Evolutionary conservation across 1,284 basidiomycete species (phyloP).

Genomic region (Trichosporon faecale): DNA sequence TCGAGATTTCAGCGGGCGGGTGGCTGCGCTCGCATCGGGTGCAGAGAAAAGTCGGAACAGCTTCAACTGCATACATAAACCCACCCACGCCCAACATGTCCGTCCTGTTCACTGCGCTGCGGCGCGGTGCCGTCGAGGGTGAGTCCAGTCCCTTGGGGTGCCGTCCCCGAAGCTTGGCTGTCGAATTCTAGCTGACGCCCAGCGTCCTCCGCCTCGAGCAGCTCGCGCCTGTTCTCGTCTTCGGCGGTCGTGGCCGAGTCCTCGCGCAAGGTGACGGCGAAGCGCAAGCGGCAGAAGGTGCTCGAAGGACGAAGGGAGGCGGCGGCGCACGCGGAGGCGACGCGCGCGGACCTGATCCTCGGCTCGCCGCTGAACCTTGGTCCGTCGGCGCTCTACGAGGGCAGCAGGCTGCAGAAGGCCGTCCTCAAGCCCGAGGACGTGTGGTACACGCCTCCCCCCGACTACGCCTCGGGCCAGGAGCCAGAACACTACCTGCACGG

Average conservation of each 20-base stretch:
- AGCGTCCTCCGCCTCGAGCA: constrained; percentile 29
- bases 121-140: constrained; percentile 5
- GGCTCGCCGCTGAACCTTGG: constrained; percentile 21
- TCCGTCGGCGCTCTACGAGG: constrained; percentile 30
- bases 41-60: not conserved
- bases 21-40: not conserved
- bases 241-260: constrained; percentile 18
- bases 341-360: constrained; percentile 21
- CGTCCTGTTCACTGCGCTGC: constrained; percentile 7
- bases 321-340: constrained; percentile 10
- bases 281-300: constrained; percentile 24
- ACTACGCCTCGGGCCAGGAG: constrained; percentile 36
- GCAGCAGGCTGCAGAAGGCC: constrained; percentile 31
- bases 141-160: not conserved
- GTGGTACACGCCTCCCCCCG: constrained; percentile 41
- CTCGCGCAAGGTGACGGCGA: constrained; percentile 16
- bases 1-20: not conserved
- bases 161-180: no score
- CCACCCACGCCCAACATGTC: not conserved
- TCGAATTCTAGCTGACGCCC: not conserved
- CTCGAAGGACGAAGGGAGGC: constrained; percentile 8
- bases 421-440: constrained; percentile 34
- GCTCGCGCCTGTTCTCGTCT: constrained; percentile 51
- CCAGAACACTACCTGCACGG: constrained; percentile 40
- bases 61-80: not conserved